Conservation (phyloP, 352 stramenopile genomes). For the Pythium myriotylum region DNA sequence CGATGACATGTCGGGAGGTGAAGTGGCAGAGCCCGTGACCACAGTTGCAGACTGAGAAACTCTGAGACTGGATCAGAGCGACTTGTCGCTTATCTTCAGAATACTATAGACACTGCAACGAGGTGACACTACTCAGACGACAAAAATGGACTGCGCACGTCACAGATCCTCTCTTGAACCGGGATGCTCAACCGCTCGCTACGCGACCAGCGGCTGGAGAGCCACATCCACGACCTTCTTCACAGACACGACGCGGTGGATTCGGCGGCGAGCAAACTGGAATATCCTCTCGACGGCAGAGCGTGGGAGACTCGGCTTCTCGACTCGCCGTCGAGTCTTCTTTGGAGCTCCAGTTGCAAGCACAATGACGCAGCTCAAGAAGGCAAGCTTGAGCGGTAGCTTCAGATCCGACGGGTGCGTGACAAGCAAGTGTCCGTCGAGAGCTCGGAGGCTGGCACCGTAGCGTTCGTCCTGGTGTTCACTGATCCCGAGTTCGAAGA, state of each 20-base stretch:
- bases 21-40: too few species aligned
- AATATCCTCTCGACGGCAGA: neutral
- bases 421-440: neutral
- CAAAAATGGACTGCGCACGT: too few species aligned
- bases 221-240: too few species aligned
- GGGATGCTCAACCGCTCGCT: too few species aligned
- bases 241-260: neutral
- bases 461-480: neutral
- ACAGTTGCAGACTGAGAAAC: too few species aligned
- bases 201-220: too few species aligned
- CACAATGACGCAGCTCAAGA: constrained; percentile 8
- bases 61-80: too few species aligned
- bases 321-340: neutral
- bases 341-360: neutral
- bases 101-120: too few species aligned
- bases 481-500: constrained; percentile 13
- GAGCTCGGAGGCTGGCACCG: neutral
- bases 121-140: too few species aligned
- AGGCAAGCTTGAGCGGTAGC: neutral
- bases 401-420: neutral
- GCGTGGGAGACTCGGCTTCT: neutral
- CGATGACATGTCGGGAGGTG: too few species aligned
- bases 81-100: too few species aligned
- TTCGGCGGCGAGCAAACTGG: neutral
- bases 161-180: too few species aligned